Base-by-base conservation (phyloP, 345 rosid species). In the Reutealis trisperma region DNA sequence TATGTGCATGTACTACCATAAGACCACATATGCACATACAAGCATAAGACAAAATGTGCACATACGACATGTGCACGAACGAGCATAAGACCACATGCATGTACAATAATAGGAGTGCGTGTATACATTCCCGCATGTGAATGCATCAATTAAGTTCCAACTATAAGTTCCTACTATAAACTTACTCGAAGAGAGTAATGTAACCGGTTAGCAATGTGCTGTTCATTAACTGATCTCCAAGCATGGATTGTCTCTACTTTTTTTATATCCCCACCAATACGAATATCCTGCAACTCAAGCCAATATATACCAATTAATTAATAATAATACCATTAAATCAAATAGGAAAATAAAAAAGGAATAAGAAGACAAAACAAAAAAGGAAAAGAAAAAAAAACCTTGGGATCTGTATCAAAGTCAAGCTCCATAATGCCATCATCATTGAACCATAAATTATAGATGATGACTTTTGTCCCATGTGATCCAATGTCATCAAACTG, bases 401-500 rank as follows among this genome's bases (percentile, higher is more conserved):
- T 83, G 69, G 88, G 74, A 85, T 82, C 89, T 7, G 86, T 75
- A 77, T 88, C 89, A 49, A 96, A 93, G 87, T 96, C 98, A 59
- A 96, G 84, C 84, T 96, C 99, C 83, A 83, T 9, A 34, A 79
- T 86, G 42, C 89, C 92, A 57, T 86, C 92, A 42, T 90, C 86
- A 79, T 73, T 87, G 79, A 83, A 81, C 99, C 99, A 96, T 73
- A 96, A 71, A 82, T 96, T 96, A 85, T 93, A 96, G 77, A 96
- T 79, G 18, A 93, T 83, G 74, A 96, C 83, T 86, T 92, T 96
- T 67, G 99, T 96, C 67, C 99, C 99, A 87, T 89, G 97, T 15
- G 84, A 32, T 58, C 91, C 93, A 75, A 96, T 75, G 78, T 91
- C 89, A 63, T 90, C 90, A 88, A 92, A 91, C 99, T 96, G 97